Conservation (phyloP, 2,329 filamentous ascomycete genomes). For the Neurospora crassa region DNA sequence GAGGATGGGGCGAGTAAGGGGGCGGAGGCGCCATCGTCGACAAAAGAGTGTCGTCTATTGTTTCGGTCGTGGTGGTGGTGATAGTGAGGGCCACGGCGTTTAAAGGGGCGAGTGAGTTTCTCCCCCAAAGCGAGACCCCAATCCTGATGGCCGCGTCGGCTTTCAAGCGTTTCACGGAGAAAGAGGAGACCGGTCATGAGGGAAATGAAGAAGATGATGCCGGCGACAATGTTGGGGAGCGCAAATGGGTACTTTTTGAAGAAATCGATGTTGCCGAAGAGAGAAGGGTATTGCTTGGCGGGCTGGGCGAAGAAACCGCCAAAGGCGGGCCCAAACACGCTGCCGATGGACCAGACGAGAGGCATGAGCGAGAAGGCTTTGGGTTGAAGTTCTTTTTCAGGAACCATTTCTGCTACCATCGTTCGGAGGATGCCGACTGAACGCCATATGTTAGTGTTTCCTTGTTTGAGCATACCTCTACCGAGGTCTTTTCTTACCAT, state of each 20-base stretch:
- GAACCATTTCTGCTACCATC: conserved; percentile 88
- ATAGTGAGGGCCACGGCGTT: conserved; percentile 9
- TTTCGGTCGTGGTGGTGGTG: conserved; percentile 18
- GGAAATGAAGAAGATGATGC: conserved; percentile 68
- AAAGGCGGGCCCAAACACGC: conserved; percentile 78
- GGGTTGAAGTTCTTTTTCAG: conserved; percentile 76
- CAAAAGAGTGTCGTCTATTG: conserved; percentile 36
- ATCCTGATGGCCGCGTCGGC: conserved; percentile 58
- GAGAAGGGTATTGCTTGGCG: conserved; percentile 57
- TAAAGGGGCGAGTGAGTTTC: conserved; percentile 39
- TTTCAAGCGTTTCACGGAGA: conserved; percentile 74
- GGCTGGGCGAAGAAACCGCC: conserved; percentile 82
- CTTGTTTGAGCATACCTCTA: not conserved
- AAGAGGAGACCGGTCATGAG: conserved; percentile 68
- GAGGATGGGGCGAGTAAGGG: conserved; percentile 36
- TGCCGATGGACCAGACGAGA: conserved; percentile 76
- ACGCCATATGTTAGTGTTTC: conserved; percentile 12
- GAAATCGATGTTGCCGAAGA: conserved; percentile 60
- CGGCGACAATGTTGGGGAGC: conserved; percentile 73
- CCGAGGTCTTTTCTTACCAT: conserved; percentile 38
- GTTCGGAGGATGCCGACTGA: conserved; percentile 85
- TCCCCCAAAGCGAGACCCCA: conserved; percentile 67
- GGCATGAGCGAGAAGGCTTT: conserved; percentile 91
- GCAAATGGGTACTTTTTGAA: conserved; percentile 72
- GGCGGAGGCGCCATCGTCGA: conserved; percentile 47